Evolutionary conservation across 2,329 filamentous ascomycete genomes (phyloP), one percentile per base, ranked within the genome.

Genomic region (Capronia americana): DNA sequence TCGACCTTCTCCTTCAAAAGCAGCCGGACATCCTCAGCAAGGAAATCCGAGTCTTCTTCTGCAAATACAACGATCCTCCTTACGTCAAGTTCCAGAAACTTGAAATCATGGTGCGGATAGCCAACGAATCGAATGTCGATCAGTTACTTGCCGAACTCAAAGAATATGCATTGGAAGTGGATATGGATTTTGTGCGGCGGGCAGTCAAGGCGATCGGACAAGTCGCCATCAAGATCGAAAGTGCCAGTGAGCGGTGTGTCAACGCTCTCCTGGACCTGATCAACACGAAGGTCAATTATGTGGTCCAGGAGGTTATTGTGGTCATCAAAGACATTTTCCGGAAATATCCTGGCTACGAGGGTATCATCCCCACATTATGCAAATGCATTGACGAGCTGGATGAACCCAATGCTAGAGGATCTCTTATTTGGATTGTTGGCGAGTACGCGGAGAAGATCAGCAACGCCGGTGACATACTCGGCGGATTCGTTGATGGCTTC

Each of bases 401-500:
- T 75, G 95, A 99, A 79, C 93, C 94, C 1, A 90, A 93, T 73
- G 95, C 95, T 6, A 85, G 95, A 74, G 93, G 91, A 2, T 91
- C 94, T 24, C 82, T 99, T 66, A 98, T 99, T 75, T 99, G 95
- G 95, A 98, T 99, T 72, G 94, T 99, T 5, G 95, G 95, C 72
- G 95, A 99, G 78, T 99, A 99, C 77, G 95, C 95, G 0, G 95
- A 99, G 82, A 99, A 99, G 84, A 99, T 99, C 75, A 96, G 88
- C 81, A 98, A 99, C 74, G 95, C 95, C n/a, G 93, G 93, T 70
- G 92, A 98, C 73, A 98, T 99, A 69, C 80, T 99, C 66, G 86
- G 88, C 60, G 89, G 91, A 20, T 99, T 99, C 75, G 94, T 97
- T 12, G 95, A 98, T 63, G 90, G 89, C 0, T 98, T 99, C 78